These are phyloP conservation scores for Aureobasidium pullulans DNA, from an alignment of 2,329 filamentous ascomycete genomes.

Conservation along the genomic window DNA sequence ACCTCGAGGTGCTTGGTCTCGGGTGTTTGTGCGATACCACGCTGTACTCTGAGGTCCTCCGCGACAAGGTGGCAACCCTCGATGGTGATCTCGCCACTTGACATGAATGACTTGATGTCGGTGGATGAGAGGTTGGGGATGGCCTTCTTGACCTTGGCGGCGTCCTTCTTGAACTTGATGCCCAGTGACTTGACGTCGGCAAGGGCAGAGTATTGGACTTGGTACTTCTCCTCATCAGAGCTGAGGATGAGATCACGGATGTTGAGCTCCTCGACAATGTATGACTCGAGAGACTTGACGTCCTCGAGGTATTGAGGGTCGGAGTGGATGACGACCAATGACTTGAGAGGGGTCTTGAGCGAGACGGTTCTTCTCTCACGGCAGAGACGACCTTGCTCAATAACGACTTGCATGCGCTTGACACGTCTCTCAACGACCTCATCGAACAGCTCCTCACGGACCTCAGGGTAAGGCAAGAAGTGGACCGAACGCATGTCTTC, in stretches of 20 bases:
- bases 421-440: constrained; percentile 79
- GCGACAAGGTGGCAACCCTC: constrained; percentile 77
- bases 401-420: constrained; percentile 87
- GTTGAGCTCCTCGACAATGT: constrained; percentile 88
- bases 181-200: constrained; percentile 92
- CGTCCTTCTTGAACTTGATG: constrained; percentile 96
- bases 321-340: constrained; percentile 78
- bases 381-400: constrained; percentile 80
- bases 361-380: constrained; percentile 78
- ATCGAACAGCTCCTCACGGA: constrained; percentile 82
- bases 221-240: constrained; percentile 81
- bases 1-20: constrained; percentile 70
- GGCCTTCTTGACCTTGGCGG: constrained; percentile 83
- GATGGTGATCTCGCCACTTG: constrained; percentile 66
- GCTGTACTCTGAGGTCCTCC: constrained; percentile 76
- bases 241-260: constrained; percentile 77
- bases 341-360: constrained; percentile 85
- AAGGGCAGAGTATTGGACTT: constrained; percentile 80
- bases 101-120: constrained; percentile 72
- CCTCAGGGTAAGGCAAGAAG: constrained; percentile 84
- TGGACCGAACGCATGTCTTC: constrained; percentile 81
- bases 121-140: constrained; percentile 70
- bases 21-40: constrained; percentile 66
- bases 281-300: constrained; percentile 74
- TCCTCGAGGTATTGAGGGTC: constrained; percentile 80